Percentiles rank a stretch among this genome's conserved stretches.
Evolutionary conservation across 768 basidiomycete genomes (phyloP).

Genomic region (Termitomyces sp.): DNA sequence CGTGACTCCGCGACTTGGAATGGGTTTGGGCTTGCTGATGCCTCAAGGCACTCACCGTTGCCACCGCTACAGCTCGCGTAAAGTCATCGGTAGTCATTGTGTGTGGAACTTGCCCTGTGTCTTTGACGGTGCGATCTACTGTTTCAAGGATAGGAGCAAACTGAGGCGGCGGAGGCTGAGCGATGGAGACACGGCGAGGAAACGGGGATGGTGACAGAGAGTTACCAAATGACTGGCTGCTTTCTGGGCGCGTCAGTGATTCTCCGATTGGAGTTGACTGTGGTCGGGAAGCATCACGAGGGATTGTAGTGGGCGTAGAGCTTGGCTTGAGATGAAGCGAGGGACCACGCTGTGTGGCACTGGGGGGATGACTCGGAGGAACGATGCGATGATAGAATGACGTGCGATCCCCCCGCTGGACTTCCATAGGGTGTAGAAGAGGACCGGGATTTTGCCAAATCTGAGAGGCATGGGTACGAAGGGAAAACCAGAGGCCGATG

Average conservation of each 20-base stretch:
- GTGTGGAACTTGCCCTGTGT: conserved; percentile 53
- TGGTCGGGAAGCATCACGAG: conserved; percentile 10
- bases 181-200: conserved; percentile 55
- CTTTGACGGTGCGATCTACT: conserved; percentile 75
- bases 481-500: conserved; percentile 97
- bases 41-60: conserved; percentile 86
- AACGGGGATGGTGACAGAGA: conserved; percentile 40
- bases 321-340: conserved; percentile 46
- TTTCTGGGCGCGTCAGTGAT: conserved; percentile 2
- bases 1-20: conserved; percentile 42
- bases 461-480: conserved; percentile 95
- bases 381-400: conserved; percentile 64
- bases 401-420: conserved; percentile 51
- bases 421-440: conserved; percentile 64
- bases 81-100: conserved; percentile 84
- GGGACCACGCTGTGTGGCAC: conserved; percentile 20
- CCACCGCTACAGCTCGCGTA: conserved; percentile 89
- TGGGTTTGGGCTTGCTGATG: conserved; percentile 66
- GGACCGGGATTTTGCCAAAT: conserved; percentile 99
- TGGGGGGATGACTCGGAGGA: conserved; percentile 19
- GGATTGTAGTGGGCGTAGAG: conserved; percentile 25
- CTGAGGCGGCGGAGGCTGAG: conserved; percentile 30
- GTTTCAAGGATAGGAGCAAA: conserved; percentile 72
- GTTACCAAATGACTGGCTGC: background rate
- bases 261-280: conserved; percentile 3